These are phyloP conservation scores for Mucuna pruriens DNA, from an alignment of 306 rosid genomes.

Conservation along the genomic window DNA sequence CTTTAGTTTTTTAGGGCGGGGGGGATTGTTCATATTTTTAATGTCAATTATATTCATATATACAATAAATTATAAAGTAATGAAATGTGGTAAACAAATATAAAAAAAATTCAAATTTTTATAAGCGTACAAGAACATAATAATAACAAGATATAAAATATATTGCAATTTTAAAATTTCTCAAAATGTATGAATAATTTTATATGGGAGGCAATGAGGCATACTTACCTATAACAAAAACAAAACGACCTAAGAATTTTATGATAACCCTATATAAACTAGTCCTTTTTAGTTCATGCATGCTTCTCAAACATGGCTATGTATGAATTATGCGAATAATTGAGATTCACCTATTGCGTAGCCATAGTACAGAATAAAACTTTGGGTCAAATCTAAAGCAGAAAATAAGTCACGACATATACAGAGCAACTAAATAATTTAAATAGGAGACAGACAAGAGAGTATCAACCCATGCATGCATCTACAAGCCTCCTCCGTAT, in stretches of 20 bases:
- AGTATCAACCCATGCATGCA: slow-evolving; percentile 32
- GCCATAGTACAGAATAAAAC: neutral
- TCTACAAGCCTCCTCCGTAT: neutral
- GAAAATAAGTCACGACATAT: neutral
- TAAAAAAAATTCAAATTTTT: too few species aligned
- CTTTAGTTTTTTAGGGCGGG: too few species aligned
- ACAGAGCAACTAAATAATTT: neutral
- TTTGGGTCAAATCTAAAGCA: neutral
- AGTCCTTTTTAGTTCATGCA: neutral
- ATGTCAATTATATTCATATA: too few species aligned
- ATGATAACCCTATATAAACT: neutral
- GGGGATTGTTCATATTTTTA: too few species aligned
- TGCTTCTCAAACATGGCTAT: neutral
- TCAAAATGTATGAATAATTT: neutral
- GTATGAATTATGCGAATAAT: neutral
- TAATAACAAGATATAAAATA: too few species aligned
- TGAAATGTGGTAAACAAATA: too few species aligned
- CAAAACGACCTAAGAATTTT: neutral
- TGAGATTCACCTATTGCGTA: neutral
- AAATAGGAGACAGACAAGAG: neutral
- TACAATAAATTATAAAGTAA: too few species aligned
- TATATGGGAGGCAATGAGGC: neutral
- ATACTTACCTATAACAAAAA: neutral
- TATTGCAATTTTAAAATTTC: too few species aligned
- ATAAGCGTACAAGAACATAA: too few species aligned